Base-by-base conservation (phyloP, 257 asterid species). In the Galeopsis tetrahit region DNA sequence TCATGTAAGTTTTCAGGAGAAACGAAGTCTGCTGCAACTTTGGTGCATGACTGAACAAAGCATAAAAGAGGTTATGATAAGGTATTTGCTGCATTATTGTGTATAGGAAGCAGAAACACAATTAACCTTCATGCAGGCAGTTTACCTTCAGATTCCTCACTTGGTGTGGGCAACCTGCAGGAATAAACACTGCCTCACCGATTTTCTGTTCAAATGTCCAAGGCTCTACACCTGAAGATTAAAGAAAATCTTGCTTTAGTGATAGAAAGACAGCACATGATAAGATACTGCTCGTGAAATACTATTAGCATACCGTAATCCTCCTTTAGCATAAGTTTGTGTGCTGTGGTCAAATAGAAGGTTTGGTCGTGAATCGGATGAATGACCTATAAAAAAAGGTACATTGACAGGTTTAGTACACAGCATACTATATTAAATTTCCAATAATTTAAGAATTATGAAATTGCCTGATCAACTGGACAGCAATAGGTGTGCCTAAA, bases 81-180 rank as follows among this genome's bases (percentile, higher is more conserved):
- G 28, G 28, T 21, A 21, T 1, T 21, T 21, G 28, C 28, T 21
- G 2, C 10, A 48, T n/a, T 21, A n/a, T 39, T 9, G 8, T 52
- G 28, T 11, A 56, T 21, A 28, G 36, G 46, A 35, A 31, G 52
- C n/a, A 57, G 71, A 63, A 34, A 7, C 5, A 28, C 75, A 58
- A 58, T 5, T 34, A 56, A 7, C 6, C 17, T 42, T 59, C 14
- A 10, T 67, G 43, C 14, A 32, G 21, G 6, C 14, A 21, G 13
- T 11, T 66, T 84, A 89, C 98, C 93, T 89, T 91, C 34, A 91
- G 91, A 84, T 94, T 94, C 53, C 97, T 86, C 79, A 94, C 98
- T 87, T 94, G 98, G 72, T 94, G 98, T 55, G 98, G 98, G 64
- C 98, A 94, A 7, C 98, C 98, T 17, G 98, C 98, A 11, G 98